Percentiles rank a stretch among this genome's conserved stretches.
These are phyloP conservation scores for Venturia carpophila DNA, from an alignment of 2,329 filamentous ascomycete species.

Conservation along the genomic window DNA sequence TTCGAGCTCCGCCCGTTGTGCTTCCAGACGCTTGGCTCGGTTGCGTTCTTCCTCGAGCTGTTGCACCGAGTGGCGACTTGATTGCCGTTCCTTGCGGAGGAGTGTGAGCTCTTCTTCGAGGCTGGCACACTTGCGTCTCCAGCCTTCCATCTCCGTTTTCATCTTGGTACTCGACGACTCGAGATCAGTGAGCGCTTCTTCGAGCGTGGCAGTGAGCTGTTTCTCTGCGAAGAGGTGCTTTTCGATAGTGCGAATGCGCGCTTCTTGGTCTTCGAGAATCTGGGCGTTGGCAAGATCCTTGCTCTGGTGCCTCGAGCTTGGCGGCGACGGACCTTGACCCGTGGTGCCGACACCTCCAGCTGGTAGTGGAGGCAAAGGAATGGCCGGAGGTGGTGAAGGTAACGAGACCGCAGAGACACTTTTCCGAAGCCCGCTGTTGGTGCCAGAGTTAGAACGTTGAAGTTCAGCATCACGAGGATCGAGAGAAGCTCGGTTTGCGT, in stretches of 20 bases:
- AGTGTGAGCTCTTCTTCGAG: constrained; percentile 65
- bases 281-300: constrained; percentile 74
- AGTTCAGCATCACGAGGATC: constrained; percentile 40
- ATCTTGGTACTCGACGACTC: constrained; percentile 88
- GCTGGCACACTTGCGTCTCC: constrained; percentile 75
- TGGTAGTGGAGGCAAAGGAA: constrained; percentile 89
- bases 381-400: constrained; percentile 88
- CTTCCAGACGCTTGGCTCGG: constrained; percentile 83
- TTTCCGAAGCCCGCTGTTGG: constrained; percentile 69
- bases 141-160: constrained; percentile 81
- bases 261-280: constrained; percentile 88
- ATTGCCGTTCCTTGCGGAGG: constrained; percentile 51
- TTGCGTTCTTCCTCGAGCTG: constrained; percentile 94
- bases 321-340: constrained; percentile 48
- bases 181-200: constrained; percentile 90
- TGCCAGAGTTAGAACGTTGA: constrained; percentile 50
- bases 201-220: constrained; percentile 87
- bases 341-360: constrained; percentile 33
- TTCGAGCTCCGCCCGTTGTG: constrained; percentile 80
- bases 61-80: constrained; percentile 61
- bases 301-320: constrained; percentile 65
- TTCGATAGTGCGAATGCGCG: constrained; percentile 89
- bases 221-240: constrained; percentile 95
- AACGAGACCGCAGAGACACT: constrained; percentile 73
- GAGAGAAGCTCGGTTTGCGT: constrained; percentile 39